Evolutionary conservation across 495 filamentous ascomycete species (phyloP).

Genomic region (Talaromyces proteolyticus): DNA sequence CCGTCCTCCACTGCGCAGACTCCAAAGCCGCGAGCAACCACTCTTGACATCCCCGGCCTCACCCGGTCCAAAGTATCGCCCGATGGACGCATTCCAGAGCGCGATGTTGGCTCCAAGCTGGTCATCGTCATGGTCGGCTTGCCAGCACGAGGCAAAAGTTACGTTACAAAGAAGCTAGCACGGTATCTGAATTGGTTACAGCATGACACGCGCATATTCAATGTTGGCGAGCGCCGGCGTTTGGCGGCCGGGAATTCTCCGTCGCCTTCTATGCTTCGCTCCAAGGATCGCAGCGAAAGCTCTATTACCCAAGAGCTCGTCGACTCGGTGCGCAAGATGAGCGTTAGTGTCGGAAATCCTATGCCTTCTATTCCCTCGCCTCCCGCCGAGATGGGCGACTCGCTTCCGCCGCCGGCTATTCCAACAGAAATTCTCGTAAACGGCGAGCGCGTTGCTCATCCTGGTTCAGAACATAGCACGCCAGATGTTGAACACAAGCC

Average conservation of each 20-base stretch:
- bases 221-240: constrained; percentile 86
- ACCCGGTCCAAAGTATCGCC: constrained; percentile 91
- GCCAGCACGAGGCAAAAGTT: constrained; percentile 91
- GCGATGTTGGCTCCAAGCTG: constrained; percentile 91
- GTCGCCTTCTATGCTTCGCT: constrained; percentile 21
- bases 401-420: constrained; percentile 32
- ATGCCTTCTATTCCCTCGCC: constrained; percentile 11
- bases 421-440: constrained; percentile 44
- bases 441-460: constrained; percentile 22
- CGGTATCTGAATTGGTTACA: constrained; percentile 96
- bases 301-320: constrained; percentile 34
- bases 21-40: constrained; percentile 68
- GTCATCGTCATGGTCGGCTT: constrained; percentile 98
- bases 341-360: constrained; percentile 30
- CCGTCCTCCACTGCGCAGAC: constrained; percentile 51
- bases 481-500: constrained; percentile 22
- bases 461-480: constrained; percentile 17
- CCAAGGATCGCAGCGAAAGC: constrained; percentile 16
- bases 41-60: constrained; percentile 81
- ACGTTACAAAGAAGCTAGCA: constrained; percentile 96
- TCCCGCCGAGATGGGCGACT: constrained; percentile 16
- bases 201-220: constrained; percentile 92
- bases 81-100: constrained; percentile 84
- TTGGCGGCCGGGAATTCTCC: constrained; percentile 59
- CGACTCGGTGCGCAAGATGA: constrained; percentile 37